Conservation (phyloP, 139 green algal genomes). For the Deuterostichococcus epilithicus region DNA sequence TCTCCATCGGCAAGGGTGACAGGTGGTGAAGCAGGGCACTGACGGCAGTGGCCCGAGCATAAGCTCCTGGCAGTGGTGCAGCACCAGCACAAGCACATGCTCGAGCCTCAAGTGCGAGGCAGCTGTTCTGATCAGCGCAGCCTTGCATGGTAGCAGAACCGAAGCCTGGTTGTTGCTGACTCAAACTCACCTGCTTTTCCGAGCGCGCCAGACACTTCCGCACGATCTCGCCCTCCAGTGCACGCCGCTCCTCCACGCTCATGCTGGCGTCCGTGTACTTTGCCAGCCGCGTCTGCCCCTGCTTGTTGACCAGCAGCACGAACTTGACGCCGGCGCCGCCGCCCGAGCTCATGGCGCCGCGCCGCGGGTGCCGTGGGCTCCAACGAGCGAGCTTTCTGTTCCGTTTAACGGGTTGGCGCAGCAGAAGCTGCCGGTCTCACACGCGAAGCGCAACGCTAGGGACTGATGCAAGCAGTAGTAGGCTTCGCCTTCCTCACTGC, state of each 20-base stretch:
- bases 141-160: neutral
- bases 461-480: too few species aligned
- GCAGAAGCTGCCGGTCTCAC: too few species aligned
- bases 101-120: neutral
- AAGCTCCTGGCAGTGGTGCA: too few species aligned
- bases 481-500: too few species aligned
- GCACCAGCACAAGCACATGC: too few species aligned
- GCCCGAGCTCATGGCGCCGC: neutral
- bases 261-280: slow-evolving; percentile 90
- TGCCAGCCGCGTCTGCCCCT: slow-evolving; percentile 95
- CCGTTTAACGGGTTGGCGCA: too few species aligned
- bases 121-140: neutral
- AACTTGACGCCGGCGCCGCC: slow-evolving; percentile 69
- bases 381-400: too few species aligned
- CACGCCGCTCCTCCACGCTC: slow-evolving; percentile 68
- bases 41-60: too few species aligned
- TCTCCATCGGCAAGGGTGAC: too few species aligned
- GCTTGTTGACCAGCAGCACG: slow-evolving; percentile 97
- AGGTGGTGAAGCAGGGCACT: too few species aligned
- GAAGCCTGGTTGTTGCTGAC: neutral
- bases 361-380: too few species aligned
- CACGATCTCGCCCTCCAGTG: slow-evolving; percentile 92
- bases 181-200: slow-evolving; percentile 78
- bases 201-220: slow-evolving; percentile 88
- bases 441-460: too few species aligned